phyloP scores from a whole-genome alignment of 2,329 filamentous ascomycete genomes.

The Fusarium acutatum region DNA sequence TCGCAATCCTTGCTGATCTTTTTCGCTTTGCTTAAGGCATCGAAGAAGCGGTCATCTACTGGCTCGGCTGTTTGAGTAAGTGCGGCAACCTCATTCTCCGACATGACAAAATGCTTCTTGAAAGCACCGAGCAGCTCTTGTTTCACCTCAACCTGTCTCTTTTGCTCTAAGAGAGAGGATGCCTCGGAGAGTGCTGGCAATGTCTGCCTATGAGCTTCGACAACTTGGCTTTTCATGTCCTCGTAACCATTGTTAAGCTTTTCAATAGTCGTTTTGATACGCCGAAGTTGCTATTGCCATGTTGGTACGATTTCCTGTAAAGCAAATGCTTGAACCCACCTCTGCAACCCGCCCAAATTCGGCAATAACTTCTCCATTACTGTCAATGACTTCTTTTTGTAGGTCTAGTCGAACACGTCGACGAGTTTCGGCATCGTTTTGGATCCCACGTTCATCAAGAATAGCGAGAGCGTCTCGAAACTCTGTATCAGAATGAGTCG shows the following conservation, averaged over 20 bases:
- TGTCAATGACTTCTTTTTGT: slow-evolving; percentile 91
- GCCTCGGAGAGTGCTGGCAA: slow-evolving; percentile 80
- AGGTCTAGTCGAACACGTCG: slow-evolving; percentile 82
- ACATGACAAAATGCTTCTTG: slow-evolving; percentile 82
- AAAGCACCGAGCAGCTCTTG: slow-evolving; percentile 82
- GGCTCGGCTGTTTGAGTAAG: slow-evolving; percentile 83
- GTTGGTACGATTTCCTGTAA: slow-evolving; percentile 29
- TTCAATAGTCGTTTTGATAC: slow-evolving; percentile 81
- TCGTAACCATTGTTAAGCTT: slow-evolving; percentile 82
- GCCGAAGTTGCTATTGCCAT: slow-evolving; percentile 77
- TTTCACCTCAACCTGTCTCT: slow-evolving; percentile 78
- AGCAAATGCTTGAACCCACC: slow-evolving; percentile 59
- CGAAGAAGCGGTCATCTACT: slow-evolving; percentile 87
- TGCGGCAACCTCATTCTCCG: slow-evolving; percentile 78
- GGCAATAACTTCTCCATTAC: slow-evolving; percentile 86
- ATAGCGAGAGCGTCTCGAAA: slow-evolving; percentile 85
- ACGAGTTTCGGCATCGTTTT: slow-evolving; percentile 80
- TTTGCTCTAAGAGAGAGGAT: slow-evolving; percentile 75
- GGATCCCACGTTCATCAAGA: slow-evolving; percentile 74
- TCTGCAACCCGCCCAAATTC: slow-evolving; percentile 92
- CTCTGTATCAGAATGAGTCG: slow-evolving; percentile 91
- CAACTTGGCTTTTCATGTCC: slow-evolving; percentile 81
- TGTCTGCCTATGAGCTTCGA: slow-evolving; percentile 78
- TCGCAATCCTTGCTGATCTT: slow-evolving; percentile 90
- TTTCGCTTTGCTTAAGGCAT: slow-evolving; percentile 79